Evolutionary conservation across 192 early-diverging fungal species (phyloP), one percentile per base, ranked within the genome.

Genomic region (Backusella parvicylindrica): DNA sequence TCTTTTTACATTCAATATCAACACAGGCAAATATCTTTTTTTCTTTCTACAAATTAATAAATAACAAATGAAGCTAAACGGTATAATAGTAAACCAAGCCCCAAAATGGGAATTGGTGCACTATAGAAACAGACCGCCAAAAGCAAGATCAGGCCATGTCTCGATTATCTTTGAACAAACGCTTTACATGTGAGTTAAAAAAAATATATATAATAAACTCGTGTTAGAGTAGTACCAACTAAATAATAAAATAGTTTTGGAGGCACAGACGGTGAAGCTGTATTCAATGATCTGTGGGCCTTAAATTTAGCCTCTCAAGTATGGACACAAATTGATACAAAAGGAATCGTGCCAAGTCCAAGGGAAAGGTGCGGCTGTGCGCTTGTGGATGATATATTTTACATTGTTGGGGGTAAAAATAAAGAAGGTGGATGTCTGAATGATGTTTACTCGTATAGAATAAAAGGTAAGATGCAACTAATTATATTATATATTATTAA

Each of bases 211-310:
- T 7, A 70, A 15, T 30, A 21, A 70, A 28, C 68, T 70, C 68
- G 68, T 70, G 68, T 37, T 28, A 28, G 28, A 26, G 68, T 70
- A 43, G 40, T 15, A 47, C 68, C 15, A 70, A 70, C 41, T 70
- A 56, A 23, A 40, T 32, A 11, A 60, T 60, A 12, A n/a, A 21
- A 60, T 35, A 88, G 87, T 65, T 89, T 89, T 76, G 86, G 86
- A 71, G 88, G 88, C 32, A 84, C 75, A 16, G 84, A 89, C 65
- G 84, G 82, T 37, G 75, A 85, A 32, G 75, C 64, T 70, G 82
- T 79, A 63, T 86, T 83, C 63, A 87, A 89, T 72, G 88, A 89
- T 68, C 79, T 86, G 35, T 89, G 88, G 88, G 79, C 79, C 43
- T 89, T 82, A 63, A 83, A 87, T 30, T 76, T 81, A 11, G 33